Conservation (phyloP, 2,329 filamentous ascomycete species). For the Pseudogymnoascus sp. region DNA sequence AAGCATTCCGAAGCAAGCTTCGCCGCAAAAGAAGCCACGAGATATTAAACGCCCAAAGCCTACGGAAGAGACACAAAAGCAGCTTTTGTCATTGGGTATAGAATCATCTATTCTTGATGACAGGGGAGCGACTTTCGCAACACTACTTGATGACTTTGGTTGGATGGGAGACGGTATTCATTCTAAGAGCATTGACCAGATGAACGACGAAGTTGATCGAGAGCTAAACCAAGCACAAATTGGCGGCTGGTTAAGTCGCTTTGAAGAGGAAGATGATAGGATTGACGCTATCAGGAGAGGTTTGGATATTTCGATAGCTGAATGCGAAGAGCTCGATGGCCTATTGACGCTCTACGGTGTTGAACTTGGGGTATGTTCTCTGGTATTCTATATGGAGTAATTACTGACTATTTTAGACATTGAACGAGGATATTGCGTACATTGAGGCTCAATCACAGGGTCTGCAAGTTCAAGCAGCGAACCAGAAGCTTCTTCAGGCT, state of each 20-base stretch:
- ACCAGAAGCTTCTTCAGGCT: slow-evolving; percentile 82
- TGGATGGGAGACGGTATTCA: slow-evolving; percentile 77
- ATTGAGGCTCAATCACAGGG: slow-evolving; percentile 97
- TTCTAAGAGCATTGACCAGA: slow-evolving; percentile 66
- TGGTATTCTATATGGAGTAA: slow-evolving; percentile 13
- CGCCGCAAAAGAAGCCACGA: background rate
- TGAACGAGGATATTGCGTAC: slow-evolving; percentile 92
- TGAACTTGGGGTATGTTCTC: slow-evolving; percentile 69
- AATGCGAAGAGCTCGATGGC: slow-evolving; percentile 95
- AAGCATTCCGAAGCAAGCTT: slow-evolving; percentile 34
- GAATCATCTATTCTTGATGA: slow-evolving; percentile 70
- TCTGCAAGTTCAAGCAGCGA: slow-evolving; percentile 92
- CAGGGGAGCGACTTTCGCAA: slow-evolving; percentile 71
- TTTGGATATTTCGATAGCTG: slow-evolving; percentile 82
- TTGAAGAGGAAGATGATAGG: slow-evolving; percentile 80
- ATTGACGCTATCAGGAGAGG: slow-evolving; percentile 79
- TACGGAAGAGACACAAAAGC: slow-evolving; percentile 29
- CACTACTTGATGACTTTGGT: slow-evolving; percentile 77
- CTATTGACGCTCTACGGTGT: slow-evolving; percentile 90
- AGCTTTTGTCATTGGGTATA: slow-evolving; percentile 53
- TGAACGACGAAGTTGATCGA: slow-evolving; percentile 76
- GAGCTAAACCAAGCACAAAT: slow-evolving; percentile 88
- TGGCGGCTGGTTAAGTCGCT: slow-evolving; percentile 81
- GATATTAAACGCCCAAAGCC: slow-evolving; percentile 25
- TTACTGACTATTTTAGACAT: slow-evolving; percentile 50